Evolutionary conservation across 2,329 filamentous ascomycete genomes (phyloP), one percentile per base, ranked within the genome.

Genomic region (Mariannaea sp.): DNA sequence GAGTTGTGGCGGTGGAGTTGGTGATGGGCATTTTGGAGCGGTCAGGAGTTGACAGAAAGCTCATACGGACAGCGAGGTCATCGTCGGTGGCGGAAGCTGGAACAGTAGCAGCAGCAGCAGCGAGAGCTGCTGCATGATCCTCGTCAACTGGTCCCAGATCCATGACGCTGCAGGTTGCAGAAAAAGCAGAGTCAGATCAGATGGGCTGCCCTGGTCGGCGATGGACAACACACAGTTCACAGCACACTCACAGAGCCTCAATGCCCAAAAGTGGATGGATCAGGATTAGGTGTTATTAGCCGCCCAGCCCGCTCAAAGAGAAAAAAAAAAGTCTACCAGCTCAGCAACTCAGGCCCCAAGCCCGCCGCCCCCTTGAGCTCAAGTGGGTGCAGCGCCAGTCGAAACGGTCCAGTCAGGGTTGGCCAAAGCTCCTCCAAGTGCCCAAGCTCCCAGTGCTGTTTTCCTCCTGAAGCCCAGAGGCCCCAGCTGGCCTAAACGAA

Each of bases 71-170:
- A 4, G 27, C 47, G 30, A 61, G 56, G 22, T 64, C 61, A 14
- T 62, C 55, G 16, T 64, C 60, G 30, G 58, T 53, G 39, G 55
- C 40, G 39, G 61, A 57, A 30, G 46, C 49, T n/a, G 54, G 16
- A 39, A 19, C 61, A 10, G 61, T 55, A 22, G 52, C 59, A 26
- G 61, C 62, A 42, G 55, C 63, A 43, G 61, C 64, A 53, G 59
- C 60, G 35, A 65, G 42, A 32, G 57, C 64, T 22, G 61, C 64
- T n/a, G 61, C 64, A 27, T 59, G 59, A 57, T 65, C 63, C 53
- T 65, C 63, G 58, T 65, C 63, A 39, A 66, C 61, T 20, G 59
- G 53, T 56, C 53, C 48, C 41, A 65, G 59, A 58, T 65, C 63
- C 63, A 65, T 65, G 53, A 17, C 6, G 32, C 38, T 55, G 53